phyloP scores from a whole-genome alignment of 805 yeast species.

The Metschnikowia matae region DNA sequence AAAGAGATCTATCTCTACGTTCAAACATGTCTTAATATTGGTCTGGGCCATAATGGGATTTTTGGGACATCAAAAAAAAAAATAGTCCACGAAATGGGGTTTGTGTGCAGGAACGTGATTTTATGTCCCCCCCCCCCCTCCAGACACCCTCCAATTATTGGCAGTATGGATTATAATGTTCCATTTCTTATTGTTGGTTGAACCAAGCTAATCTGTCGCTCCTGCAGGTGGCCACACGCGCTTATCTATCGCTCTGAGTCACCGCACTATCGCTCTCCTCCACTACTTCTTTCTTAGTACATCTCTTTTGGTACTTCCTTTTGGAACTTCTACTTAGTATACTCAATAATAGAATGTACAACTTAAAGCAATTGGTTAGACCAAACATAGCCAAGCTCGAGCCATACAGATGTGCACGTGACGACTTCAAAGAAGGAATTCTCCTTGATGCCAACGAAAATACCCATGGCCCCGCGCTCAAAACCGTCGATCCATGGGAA shows the following conservation, averaged over 20 bases:
- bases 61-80: no score
- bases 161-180: no score
- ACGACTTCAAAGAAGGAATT: constrained; percentile 85
- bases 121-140: no score
- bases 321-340: background rate
- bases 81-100: no score
- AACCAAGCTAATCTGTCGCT: background rate
- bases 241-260: constrained; percentile 4
- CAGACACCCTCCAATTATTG: no score
- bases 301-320: no score
- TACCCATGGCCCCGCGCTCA: constrained; percentile 81
- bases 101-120: no score
- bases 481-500: constrained; percentile 43
- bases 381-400: constrained; percentile 79
- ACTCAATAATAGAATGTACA: constrained; percentile 1
- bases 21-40: no score
- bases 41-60: no score
- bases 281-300: background rate
- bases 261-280: background rate
- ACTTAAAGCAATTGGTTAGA: constrained; percentile 60
- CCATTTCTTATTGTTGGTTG: background rate
- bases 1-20: no score
- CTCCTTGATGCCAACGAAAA: constrained; percentile 95
- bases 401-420: constrained; percentile 96
- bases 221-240: constrained; percentile 2